phyloP scores from a whole-genome alignment of 2,329 filamentous ascomycete species.

The Aspergillus alliaceus region DNA sequence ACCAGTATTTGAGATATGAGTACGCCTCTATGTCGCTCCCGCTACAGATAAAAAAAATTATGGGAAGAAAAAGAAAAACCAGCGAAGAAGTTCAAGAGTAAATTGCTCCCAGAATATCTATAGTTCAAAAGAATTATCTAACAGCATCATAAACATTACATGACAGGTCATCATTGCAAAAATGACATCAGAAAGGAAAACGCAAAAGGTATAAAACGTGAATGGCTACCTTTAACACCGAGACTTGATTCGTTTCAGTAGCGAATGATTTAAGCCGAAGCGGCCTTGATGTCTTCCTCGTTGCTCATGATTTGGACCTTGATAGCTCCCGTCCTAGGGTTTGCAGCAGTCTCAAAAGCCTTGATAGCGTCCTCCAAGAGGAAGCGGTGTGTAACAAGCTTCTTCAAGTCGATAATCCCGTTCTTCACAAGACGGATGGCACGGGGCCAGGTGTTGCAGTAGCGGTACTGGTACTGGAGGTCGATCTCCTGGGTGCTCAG shows the following conservation, averaged over 20 bases:
- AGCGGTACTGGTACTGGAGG: slow-evolving; percentile 94
- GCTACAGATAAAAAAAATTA: neutral
- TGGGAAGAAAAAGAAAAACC: neutral
- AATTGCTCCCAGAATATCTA: slow-evolving; percentile 20
- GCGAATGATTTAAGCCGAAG: slow-evolving; percentile 27
- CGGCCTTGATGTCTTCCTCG: slow-evolving; percentile 39
- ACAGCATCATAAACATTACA: slow-evolving; percentile 13
- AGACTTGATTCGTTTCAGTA: neutral
- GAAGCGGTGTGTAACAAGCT: slow-evolving; percentile 86
- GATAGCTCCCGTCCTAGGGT: slow-evolving; percentile 91
- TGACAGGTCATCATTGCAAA: neutral
- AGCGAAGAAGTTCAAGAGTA: neutral
- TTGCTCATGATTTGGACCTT: slow-evolving; percentile 81
- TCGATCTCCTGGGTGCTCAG: slow-evolving; percentile 89
- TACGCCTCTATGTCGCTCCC: neutral
- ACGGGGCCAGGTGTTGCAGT: slow-evolving; percentile 92
- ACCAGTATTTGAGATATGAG: too few species aligned
- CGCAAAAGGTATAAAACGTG: slow-evolving; percentile 13
- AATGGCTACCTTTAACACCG: slow-evolving; percentile 10
- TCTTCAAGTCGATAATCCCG: slow-evolving; percentile 76
- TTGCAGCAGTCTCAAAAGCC: slow-evolving; percentile 84
- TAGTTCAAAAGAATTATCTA: slow-evolving; percentile 18
- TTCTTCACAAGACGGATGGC: slow-evolving; percentile 86
- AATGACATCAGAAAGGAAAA: slow-evolving; percentile 4
- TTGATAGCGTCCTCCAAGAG: slow-evolving; percentile 80